Evolutionary conservation across 2,329 filamentous ascomycete species (phyloP), one percentile per base, ranked within the genome.

Genomic region (Huntiella savannae): DNA sequence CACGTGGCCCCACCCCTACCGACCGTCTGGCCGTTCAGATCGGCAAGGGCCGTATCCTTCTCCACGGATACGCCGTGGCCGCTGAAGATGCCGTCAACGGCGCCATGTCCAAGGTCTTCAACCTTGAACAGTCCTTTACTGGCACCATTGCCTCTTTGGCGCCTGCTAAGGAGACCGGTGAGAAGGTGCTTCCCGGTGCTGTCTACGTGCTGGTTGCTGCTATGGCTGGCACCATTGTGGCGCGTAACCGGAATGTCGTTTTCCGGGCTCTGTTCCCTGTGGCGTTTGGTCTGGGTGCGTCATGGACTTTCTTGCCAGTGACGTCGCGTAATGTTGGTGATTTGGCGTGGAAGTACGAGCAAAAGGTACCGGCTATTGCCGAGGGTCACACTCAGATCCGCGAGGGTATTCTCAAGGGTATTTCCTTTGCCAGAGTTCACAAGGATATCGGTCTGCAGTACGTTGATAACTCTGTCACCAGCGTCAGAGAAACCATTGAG

Each of bases 141-240:
- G 75, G 73, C 62, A 96, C 91, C 51, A 64, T 98, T 54, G 84
- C 87, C 49, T 86, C 82, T 16, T 73, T 98, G 35, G 91, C 87
- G 15, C 91, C 91, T 28, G 70, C 86, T 34, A 79, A 79, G 56
- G 81, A 88, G 63, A 83, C 77, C 50, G 83, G 82, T 60, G 91
- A 98, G 69, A 77, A 78, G 59, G 72, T 98, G 48, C 78, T 96
- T 64, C 91, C 91, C 33, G 88, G 88, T 19, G 70, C 77, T 50
- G 76, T 96, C 54, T 96, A 96, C 65, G 86, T 96, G 40, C 73
- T 95, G 28, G 87, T 98, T 41, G 80, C 87, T 37, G 79, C 84
- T 56, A 95, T 98, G 87, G 84, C 91, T 33, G 91, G 88, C 55
- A 86, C 77, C 62, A 96, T 98, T 60, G 68, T 95, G 47, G 77